Conservation (phyloP, 2,329 filamentous ascomycete species). For the Fusarium paranaense region DNA sequence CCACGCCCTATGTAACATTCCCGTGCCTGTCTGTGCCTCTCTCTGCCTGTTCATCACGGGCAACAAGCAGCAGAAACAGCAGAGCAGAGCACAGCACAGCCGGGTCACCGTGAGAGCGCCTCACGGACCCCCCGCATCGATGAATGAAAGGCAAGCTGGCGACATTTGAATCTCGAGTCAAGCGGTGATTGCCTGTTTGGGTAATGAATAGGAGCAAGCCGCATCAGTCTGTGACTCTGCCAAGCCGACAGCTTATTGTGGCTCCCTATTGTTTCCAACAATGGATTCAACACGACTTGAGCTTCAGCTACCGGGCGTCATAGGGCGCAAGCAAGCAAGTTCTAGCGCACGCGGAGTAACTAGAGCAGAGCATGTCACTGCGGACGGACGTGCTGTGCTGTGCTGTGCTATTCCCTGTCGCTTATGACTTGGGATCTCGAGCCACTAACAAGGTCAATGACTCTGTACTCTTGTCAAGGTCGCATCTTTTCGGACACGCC, state of each 20-base stretch:
- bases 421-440: constrained; percentile 4
- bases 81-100: neutral
- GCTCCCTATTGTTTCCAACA: constrained; percentile 27
- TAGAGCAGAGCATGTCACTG: neutral
- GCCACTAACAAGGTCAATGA: constrained; percentile 8
- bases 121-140: neutral
- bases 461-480: neutral
- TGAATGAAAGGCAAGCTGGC: neutral
- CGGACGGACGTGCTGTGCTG: neutral
- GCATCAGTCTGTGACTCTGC: neutral
- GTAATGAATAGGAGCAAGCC: constrained; percentile 19
- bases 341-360: neutral
- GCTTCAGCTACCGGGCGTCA: constrained; percentile 2
- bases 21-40: neutral
- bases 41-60: neutral
- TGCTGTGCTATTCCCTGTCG: neutral
- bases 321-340: neutral
- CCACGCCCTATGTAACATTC: neutral
- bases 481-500: constrained; percentile 18
- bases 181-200: constrained; percentile 8
- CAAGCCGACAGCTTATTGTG: constrained; percentile 15
- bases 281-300: neutral
- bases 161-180: constrained; percentile 4
- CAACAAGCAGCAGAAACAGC: neutral
- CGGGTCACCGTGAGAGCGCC: neutral